Conservation (phyloP, 2,329 filamentous ascomycete genomes). For the Epichloe amarillans region DNA sequence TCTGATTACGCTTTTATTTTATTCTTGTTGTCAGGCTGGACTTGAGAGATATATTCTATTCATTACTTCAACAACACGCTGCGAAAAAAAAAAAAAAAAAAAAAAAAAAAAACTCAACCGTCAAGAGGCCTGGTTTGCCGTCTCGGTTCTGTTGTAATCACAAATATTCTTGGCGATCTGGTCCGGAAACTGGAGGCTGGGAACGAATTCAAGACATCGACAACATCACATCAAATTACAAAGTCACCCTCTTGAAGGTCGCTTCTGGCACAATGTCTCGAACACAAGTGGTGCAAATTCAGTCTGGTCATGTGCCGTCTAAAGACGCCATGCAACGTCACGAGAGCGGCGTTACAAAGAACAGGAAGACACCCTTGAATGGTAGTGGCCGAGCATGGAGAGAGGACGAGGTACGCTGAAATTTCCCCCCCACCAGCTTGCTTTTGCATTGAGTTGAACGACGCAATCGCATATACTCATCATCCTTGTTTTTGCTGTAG, state of each 20-base stretch:
- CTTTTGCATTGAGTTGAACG: neutral
- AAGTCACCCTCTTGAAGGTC: too few relatives aligned
- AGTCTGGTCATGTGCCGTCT: conserved; percentile 34
- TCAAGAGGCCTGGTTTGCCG: conserved; percentile 12
- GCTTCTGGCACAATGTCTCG: conserved; percentile 30
- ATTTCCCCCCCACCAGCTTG: neutral
- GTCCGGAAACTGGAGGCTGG: neutral
- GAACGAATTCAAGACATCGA: neutral
- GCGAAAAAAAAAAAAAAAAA: neutral
- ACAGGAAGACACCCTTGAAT: conserved; percentile 54
- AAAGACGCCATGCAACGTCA: conserved; percentile 44
- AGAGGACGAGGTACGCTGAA: conserved; percentile 59
- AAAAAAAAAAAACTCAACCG: conserved; percentile 2
- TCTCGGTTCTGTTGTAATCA: conserved; percentile 1
- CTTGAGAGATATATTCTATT: neutral
- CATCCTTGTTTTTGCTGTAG: conserved; percentile 28
- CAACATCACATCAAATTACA: too few relatives aligned
- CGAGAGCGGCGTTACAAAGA: conserved; percentile 48
- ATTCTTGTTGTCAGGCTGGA: neutral
- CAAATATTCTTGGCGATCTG: neutral
- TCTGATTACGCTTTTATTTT: neutral
- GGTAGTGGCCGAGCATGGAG: conserved; percentile 73
- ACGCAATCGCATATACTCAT: neutral
- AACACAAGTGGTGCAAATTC: conserved; percentile 31
- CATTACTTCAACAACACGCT: neutral